Evolutionary conservation across 2,329 filamentous ascomycete genomes (phyloP), one percentile per base, ranked within the genome.

Genomic region (Coleophoma eucalyptorum): DNA sequence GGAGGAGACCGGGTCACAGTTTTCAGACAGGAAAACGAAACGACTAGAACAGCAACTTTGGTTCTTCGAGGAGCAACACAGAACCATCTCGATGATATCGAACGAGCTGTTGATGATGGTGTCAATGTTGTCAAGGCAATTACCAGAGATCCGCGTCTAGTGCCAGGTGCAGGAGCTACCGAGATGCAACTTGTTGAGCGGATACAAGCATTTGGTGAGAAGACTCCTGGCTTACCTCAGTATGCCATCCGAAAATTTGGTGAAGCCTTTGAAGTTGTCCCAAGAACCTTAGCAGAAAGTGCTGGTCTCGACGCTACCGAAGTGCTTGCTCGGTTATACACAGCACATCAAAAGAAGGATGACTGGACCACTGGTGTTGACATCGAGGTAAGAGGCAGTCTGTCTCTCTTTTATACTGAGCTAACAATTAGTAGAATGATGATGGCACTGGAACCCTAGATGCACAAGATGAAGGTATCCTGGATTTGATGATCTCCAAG

Each of bases 81-180:
- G 73, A 99, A 99, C 76, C 90, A 97, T 70, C 84, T 99, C 20
- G 94, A 99, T 65, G 94, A 99, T 63, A 82, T 99, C 34, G 94
- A 99, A 79, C 87, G 94, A 57, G 94, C 94, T 46, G 92, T 99
- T 50, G 94, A 99, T 63, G 94, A 99, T 61, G 94, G 94, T 58
- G 94, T 99, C 69, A 99, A 97, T 66, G 95, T 96, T 48, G 89
- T 99, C 70, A 99, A 99, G 77, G 94, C 94, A 58, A 95, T 99
- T 69, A 97, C 94, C 55, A 89, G 89, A 68, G 95, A 99, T 67
- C 77, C 93, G 6, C 83, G 92, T 57, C 79, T 99, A 52, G 92
- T 99, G 0, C 91, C 94, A 35, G 94, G 94, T 58, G 94, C 94
- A 31, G 95, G 94, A 63, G 93, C 94, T 44, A 90, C 93, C 55